A percentile compares a stretch with the other conserved stretches of the same genome.
Conservation (phyloP, 73 alveolate genomes). For the Paramecium biaurelia region DNA sequence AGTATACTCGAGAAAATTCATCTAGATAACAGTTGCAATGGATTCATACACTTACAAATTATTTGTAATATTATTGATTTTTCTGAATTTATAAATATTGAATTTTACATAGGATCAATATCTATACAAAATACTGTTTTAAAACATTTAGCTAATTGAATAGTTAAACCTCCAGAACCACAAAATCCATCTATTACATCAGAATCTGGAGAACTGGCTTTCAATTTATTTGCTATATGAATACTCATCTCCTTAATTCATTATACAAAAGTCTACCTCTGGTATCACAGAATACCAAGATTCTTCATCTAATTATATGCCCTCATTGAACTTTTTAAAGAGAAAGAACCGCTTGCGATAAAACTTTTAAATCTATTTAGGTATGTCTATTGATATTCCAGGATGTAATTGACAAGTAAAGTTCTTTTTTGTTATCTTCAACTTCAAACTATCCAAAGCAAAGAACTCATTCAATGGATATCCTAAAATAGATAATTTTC, state of each 20-base stretch:
- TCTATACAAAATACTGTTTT: slow-evolving; percentile 26
- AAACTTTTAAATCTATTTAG: slow-evolving; percentile 30
- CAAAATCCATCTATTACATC: slow-evolving; percentile 37
- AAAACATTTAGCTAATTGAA: neutral
- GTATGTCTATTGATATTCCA: neutral
- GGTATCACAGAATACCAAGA: slow-evolving; percentile 55
- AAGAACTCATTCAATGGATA: neutral
- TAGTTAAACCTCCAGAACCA: slow-evolving; percentile 54
- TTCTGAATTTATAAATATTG: neutral
- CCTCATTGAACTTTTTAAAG: slow-evolving; percentile 14
- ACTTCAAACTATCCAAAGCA: neutral
- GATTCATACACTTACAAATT: slow-evolving; percentile 26
- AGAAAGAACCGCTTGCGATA: slow-evolving; percentile 46
- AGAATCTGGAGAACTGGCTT: neutral
- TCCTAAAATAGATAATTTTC: neutral
- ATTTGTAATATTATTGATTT: slow-evolving; percentile 20
- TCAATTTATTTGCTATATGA: neutral
- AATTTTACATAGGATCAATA: slow-evolving; percentile 27
- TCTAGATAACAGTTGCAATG: neutral
- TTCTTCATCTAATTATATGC: slow-evolving; percentile 39
- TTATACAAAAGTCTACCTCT: neutral
- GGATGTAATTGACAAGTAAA: neutral
- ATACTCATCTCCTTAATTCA: slow-evolving; percentile 19
- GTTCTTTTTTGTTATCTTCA: slow-evolving; percentile 33
- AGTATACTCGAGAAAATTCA: slow-evolving; percentile 19